A percentile compares a stretch with the other conserved stretches of the same genome.
phyloP scores from a whole-genome alignment of 2,329 filamentous ascomycete species.

The Diaporthe destruens region DNA sequence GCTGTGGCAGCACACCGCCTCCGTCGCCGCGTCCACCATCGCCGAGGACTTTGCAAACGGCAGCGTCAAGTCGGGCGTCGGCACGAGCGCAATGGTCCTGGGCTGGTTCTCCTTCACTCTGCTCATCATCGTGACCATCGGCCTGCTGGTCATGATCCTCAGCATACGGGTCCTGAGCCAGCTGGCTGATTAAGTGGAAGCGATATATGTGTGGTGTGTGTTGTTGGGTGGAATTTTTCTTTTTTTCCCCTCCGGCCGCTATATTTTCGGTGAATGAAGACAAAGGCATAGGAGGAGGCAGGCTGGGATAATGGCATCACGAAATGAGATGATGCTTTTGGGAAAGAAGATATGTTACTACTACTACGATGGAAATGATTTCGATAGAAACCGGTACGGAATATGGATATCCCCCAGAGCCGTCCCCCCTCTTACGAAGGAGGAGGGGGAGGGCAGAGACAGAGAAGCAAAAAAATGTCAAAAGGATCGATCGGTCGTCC shows the following conservation, averaged over 20 bases:
- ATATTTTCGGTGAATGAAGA: too few species aligned
- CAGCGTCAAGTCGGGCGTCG: constrained; percentile 86
- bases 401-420: neutral
- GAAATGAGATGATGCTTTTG: neutral
- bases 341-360: neutral
- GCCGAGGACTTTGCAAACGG: constrained; percentile 94
- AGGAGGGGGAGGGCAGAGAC: too few species aligned
- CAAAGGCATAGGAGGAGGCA: neutral
- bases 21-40: constrained; percentile 93
- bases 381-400: constrained; percentile 20
- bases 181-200: constrained; percentile 54
- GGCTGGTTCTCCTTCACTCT: constrained; percentile 97
- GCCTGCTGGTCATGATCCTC: constrained; percentile 94
- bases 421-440: too few species aligned
- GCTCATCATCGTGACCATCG: constrained; percentile 95
- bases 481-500: neutral
- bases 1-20: constrained; percentile 94
- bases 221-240: too few species aligned
- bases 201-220: too few species aligned
- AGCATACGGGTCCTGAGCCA: constrained; percentile 86
- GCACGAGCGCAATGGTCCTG: constrained; percentile 95
- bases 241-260: too few species aligned
- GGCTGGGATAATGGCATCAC: neutral
- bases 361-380: constrained; percentile 17
- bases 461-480: neutral